A percentile compares a stretch with the other conserved stretches of the same genome.
Evolutionary conservation across 306 rosid species (phyloP).

Genomic region (Rosa lucieae): DNA sequence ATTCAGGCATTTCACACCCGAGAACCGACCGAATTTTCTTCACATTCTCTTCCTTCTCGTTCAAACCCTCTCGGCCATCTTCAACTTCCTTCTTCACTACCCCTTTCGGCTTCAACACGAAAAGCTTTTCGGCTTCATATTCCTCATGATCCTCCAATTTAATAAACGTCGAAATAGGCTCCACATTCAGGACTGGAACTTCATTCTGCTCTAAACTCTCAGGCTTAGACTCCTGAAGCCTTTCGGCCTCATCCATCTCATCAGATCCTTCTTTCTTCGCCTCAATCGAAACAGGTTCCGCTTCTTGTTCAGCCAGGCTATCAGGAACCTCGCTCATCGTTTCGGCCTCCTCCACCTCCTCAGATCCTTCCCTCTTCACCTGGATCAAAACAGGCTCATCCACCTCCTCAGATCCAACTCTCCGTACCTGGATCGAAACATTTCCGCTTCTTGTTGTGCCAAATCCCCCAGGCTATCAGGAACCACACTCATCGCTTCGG

Average conservation of each 20-base stretch:
- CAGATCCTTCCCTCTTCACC: no score
- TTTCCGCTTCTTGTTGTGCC: not conserved
- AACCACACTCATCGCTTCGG: not conserved
- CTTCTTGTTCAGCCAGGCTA: not conserved
- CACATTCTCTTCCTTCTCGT: conserved; percentile 11
- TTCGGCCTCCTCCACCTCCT: no score
- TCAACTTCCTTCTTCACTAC: not conserved
- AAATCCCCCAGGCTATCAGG: conserved; percentile 3
- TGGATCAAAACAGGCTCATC: no score
- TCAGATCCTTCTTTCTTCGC: not conserved
- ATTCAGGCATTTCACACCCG: conserved; percentile 21
- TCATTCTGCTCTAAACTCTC: not conserved
- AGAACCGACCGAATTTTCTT: conserved; percentile 18
- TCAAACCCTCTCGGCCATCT: not conserved
- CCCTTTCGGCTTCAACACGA: not conserved
- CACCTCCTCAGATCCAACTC: not conserved
- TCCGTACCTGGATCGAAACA: not conserved
- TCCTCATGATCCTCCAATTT: not conserved
- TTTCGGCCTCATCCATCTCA: not conserved
- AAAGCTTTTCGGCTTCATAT: not conserved
- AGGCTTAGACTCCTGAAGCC: not conserved
- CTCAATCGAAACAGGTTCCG: not conserved
- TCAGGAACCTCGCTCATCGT: not conserved
- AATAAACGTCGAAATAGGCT: conserved; percentile 6
- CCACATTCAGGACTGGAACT: not conserved